Conservation (phyloP, 345 rosid species). For the Capsella bursapastoris region DNA sequence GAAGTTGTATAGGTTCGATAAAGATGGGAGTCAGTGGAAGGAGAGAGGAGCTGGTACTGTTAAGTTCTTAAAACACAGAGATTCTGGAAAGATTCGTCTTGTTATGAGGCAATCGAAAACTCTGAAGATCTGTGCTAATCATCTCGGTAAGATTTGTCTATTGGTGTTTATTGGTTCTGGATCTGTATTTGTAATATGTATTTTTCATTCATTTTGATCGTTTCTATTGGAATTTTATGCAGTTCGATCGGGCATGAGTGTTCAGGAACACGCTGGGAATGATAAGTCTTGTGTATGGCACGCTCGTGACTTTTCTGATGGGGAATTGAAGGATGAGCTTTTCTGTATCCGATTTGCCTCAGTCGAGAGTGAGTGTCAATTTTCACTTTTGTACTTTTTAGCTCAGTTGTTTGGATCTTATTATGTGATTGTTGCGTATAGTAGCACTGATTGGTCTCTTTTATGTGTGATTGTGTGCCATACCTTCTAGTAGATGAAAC, state of each 20-base stretch:
- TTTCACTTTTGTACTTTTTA: neutral
- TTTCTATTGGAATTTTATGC: conserved; percentile 8
- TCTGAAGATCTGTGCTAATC: conserved; percentile 96
- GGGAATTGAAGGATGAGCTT: conserved; percentile 74
- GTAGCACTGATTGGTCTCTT: neutral
- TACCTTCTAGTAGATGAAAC: neutral
- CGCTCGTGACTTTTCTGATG: conserved; percentile 66
- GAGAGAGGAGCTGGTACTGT: conserved; percentile 93
- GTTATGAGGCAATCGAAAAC: conserved; percentile 93
- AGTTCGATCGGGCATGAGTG: conserved; percentile 57
- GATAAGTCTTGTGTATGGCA: conserved; percentile 80
- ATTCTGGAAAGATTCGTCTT: conserved; percentile 71
- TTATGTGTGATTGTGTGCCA: neutral
- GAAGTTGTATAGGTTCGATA: conserved; percentile 83
- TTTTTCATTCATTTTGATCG: neutral
- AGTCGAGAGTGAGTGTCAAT: conserved; percentile 58
- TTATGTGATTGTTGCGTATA: neutral
- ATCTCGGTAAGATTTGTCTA: conserved; percentile 56
- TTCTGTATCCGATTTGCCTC: conserved; percentile 81
- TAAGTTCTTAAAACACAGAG: conserved; percentile 82
- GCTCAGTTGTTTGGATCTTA: neutral
- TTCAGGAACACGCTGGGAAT: conserved; percentile 78
- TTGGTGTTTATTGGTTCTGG: neutral
- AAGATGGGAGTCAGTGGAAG: conserved; percentile 87
- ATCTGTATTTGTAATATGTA: conserved; percentile 12